These are phyloP conservation scores for Solanum pimpinellifolium DNA, from an alignment of 257 asterid species.

Conservation along the genomic window DNA sequence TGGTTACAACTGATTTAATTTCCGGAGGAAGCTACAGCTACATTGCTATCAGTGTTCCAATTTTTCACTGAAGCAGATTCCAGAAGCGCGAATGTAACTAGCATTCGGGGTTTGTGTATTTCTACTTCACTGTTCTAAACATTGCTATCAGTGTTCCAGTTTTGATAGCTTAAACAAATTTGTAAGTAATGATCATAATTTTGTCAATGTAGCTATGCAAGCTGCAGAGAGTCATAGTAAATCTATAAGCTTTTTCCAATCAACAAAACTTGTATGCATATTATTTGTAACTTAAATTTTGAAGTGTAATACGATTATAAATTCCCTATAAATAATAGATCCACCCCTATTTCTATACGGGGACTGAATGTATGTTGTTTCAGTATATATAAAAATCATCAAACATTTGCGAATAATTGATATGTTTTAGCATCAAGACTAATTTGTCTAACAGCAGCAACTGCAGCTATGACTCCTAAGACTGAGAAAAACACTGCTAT, in stretches of 20 bases:
- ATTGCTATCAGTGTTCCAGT: not conserved
- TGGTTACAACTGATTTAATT: not conserved
- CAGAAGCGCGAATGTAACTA: not conserved
- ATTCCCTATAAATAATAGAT: not conserved
- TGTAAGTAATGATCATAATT: not conserved
- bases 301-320: not conserved
- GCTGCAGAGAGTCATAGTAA: not conserved
- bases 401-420: conserved; percentile 53
- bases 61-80: not conserved
- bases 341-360: not conserved
- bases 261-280: not conserved
- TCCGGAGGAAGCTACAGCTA: not conserved
- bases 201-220: not conserved
- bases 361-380: not conserved
- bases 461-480: conserved; percentile 50
- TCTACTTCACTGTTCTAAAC: not conserved
- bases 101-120: not conserved
- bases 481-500: conserved; percentile 51
- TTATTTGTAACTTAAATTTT: no score
- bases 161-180: not conserved
- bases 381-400: not conserved
- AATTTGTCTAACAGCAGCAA: conserved; percentile 87
- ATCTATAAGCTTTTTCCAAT: not conserved
- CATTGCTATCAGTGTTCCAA: not conserved
- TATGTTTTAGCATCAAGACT: conserved; percentile 71